Evolutionary conservation across 352 stramenopile species (phyloP).

Genomic region (Globisporangium acanthophoron): DNA sequence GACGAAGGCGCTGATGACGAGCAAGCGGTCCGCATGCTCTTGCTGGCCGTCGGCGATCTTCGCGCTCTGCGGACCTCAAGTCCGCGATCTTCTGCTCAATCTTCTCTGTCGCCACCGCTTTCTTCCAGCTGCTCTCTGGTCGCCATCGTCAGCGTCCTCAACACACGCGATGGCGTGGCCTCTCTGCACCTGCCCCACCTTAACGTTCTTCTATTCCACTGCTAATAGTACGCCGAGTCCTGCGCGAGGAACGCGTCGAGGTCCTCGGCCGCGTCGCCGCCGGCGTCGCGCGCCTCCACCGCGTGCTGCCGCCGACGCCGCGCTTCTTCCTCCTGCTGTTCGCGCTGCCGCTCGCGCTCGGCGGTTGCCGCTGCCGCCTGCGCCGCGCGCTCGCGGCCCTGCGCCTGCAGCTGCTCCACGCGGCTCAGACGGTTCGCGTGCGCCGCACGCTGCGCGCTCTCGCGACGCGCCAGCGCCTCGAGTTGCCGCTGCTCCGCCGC

Average conservation of each 20-base stretch:
- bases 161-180: too few relatives aligned
- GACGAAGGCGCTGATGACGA: too few relatives aligned
- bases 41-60: too few relatives aligned
- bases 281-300: slow-evolving; percentile 32
- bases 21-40: too few relatives aligned
- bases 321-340: slow-evolving; percentile 25
- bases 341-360: slow-evolving; percentile 21
- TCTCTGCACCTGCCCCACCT: too few relatives aligned
- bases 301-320: slow-evolving; percentile 28
- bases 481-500: slow-evolving; percentile 34
- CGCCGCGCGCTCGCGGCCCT: slow-evolving; percentile 34
- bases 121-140: too few relatives aligned
- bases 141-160: too few relatives aligned
- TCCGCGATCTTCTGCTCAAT: too few relatives aligned
- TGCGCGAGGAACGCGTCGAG: slow-evolving; percentile 57
- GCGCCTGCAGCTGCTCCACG: slow-evolving; percentile 58
- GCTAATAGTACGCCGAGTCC: slow-evolving; percentile 46
- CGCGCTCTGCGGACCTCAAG: too few relatives aligned
- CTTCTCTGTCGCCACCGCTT: too few relatives aligned
- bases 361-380: slow-evolving; percentile 6
- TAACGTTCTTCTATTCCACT: background rate
- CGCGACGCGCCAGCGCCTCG: slow-evolving; percentile 31
- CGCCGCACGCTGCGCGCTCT: slow-evolving; percentile 18
- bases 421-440: slow-evolving; percentile 34
- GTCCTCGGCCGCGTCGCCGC: slow-evolving; percentile 28